These are phyloP conservation scores for Blastobotrys ciferrii DNA, from an alignment of 1,139 yeast species.

Conservation along the genomic window DNA sequence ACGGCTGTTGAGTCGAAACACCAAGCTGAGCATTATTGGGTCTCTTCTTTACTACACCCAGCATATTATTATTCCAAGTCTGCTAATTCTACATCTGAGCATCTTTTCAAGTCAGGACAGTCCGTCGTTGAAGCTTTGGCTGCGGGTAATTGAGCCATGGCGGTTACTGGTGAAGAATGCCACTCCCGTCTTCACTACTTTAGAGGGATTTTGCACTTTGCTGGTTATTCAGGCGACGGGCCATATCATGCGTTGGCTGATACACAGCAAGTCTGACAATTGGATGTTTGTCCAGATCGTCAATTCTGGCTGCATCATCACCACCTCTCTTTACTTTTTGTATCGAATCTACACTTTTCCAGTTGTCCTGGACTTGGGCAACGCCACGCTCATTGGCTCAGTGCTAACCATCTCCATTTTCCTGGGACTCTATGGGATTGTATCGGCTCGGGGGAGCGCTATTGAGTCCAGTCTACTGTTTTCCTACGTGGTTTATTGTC, in stretches of 20 bases:
- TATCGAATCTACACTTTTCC: constrained; percentile 83
- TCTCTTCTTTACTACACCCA: constrained; percentile 70
- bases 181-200: constrained; percentile 81
- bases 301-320: constrained; percentile 70
- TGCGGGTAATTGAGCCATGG: constrained; percentile 59
- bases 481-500: constrained; percentile 88
- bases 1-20: constrained; percentile 52
- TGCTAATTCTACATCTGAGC: constrained; percentile 70
- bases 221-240: constrained; percentile 89
- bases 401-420: constrained; percentile 73
- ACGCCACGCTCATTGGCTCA: constrained; percentile 84
- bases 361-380: constrained; percentile 56
- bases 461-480: constrained; percentile 82
- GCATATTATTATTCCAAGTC: constrained; percentile 77
- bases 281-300: constrained; percentile 79
- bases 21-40: constrained; percentile 51
- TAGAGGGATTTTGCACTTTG: constrained; percentile 91
- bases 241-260: constrained; percentile 72
- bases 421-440: constrained; percentile 78
- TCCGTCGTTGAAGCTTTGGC: constrained; percentile 36
- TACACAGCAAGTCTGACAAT: constrained; percentile 63
- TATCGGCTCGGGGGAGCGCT: constrained; percentile 81
- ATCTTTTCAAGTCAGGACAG: constrained; percentile 41
- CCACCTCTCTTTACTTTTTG: constrained; percentile 73
- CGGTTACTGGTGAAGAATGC: constrained; percentile 65